phyloP scores from a whole-genome alignment of 1,284 basidiomycete genomes.

The Entoloma clypeatum region DNA sequence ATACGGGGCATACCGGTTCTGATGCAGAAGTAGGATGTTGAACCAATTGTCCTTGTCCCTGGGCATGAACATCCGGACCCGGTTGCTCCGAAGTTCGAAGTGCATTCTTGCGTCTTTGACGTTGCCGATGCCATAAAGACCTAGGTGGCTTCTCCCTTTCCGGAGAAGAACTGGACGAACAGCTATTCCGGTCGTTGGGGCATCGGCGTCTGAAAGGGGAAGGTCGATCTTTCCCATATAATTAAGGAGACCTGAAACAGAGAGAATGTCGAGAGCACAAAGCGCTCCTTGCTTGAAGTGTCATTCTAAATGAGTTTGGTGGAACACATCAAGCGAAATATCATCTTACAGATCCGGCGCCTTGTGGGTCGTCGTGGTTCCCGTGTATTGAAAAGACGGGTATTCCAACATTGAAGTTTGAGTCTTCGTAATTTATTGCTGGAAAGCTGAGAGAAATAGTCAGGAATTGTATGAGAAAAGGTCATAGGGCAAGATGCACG shows the following conservation, averaged over 20 bases:
- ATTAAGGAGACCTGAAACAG: slow-evolving; percentile 91
- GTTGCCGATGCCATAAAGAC: slow-evolving; percentile 55
- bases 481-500: slow-evolving; percentile 55
- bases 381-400: slow-evolving; percentile 99
- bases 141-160: slow-evolving; percentile 4
- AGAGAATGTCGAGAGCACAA: slow-evolving; percentile 92
- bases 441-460: slow-evolving; percentile 67
- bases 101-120: slow-evolving; percentile 96
- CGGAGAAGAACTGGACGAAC: slow-evolving; percentile 39
- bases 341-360: slow-evolving; percentile 75
- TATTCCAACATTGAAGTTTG: slow-evolving; percentile 90
- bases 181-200: slow-evolving; percentile 73
- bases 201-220: slow-evolving; percentile 61
- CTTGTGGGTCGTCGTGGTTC: slow-evolving; percentile 99
- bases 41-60: slow-evolving; percentile 90
- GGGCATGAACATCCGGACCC: slow-evolving; percentile 96
- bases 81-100: slow-evolving; percentile 89
- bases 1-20: slow-evolving; percentile 74
- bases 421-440: slow-evolving; percentile 96
- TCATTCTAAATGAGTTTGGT: slow-evolving; percentile 1
- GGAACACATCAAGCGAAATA: background rate
- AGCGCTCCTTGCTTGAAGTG: slow-evolving; percentile 83
- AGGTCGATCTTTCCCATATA: slow-evolving; percentile 94
- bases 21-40: slow-evolving; percentile 91
- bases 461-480: slow-evolving; percentile 24